Evolutionary conservation across 2,329 filamentous ascomycete species (phyloP).

Genomic region (Neophaeococcomyces mojaviensis): DNA sequence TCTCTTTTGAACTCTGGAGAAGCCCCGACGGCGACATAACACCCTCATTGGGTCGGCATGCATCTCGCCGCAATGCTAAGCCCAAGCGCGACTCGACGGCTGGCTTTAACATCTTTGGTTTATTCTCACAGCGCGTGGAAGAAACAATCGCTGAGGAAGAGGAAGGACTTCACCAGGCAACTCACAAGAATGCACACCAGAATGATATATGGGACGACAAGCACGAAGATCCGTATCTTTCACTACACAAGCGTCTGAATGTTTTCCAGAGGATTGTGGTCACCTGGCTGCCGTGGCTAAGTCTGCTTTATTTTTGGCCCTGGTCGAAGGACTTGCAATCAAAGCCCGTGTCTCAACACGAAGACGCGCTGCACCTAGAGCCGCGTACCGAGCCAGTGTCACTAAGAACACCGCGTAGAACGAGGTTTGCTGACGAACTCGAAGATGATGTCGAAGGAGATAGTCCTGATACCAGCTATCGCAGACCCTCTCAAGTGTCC

Average conservation of each 20-base stretch:
- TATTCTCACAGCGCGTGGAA: neutral
- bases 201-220: neutral
- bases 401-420: neutral
- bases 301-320: conserved; percentile 11
- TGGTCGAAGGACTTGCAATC: neutral
- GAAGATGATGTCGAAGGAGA: neutral
- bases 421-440: neutral
- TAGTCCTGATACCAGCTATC: conserved; percentile 1
- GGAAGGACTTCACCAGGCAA: neutral
- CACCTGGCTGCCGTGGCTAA: conserved; percentile 14
- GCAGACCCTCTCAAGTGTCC: neutral
- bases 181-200: neutral
- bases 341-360: neutral
- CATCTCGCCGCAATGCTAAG: neutral
- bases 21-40: conserved; percentile 12
- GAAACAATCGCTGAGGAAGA: neutral
- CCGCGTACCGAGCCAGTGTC: neutral
- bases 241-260: neutral
- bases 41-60: conserved; percentile 8
- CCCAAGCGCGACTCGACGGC: neutral
- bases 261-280: conserved; percentile 4
- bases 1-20: conserved; percentile 12
- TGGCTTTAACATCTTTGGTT: neutral
- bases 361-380: neutral
- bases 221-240: neutral